Percentiles rank a stretch among this genome's conserved stretches.
Conservation (phyloP, 2,329 filamentous ascomycete species). For the Paecilomyces fulvus region DNA sequence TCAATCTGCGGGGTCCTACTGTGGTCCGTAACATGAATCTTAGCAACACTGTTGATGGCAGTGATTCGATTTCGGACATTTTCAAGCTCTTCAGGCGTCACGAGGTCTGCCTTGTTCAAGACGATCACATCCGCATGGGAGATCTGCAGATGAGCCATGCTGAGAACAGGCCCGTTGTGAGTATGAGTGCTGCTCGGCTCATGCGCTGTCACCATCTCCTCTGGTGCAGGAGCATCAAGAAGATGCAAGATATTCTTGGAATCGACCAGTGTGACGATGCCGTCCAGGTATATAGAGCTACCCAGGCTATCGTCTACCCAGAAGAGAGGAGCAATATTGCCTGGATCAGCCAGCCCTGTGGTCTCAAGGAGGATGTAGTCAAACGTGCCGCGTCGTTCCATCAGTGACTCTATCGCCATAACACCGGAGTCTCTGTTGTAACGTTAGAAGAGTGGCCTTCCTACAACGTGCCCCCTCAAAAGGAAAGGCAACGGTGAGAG, state of each 20-base stretch:
- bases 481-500: not conserved
- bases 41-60: conserved; percentile 85
- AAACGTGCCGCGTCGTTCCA: conserved; percentile 87
- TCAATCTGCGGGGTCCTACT: conserved; percentile 75
- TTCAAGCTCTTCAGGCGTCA: conserved; percentile 60
- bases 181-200: conserved; percentile 9
- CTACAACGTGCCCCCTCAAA: not conserved
- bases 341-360: conserved; percentile 87
- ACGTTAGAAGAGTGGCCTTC: not conserved
- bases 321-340: conserved; percentile 90
- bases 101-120: conserved; percentile 87
- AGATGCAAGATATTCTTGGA: conserved; percentile 82
- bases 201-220: conserved; percentile 38
- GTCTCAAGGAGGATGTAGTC: conserved; percentile 98
- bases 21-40: conserved; percentile 70
- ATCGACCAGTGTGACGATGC: conserved; percentile 91
- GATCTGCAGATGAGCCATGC: conserved; percentile 91
- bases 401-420: conserved; percentile 87
- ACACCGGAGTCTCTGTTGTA: conserved; percentile 71
- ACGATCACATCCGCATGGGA: conserved; percentile 94
- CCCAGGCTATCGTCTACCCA: conserved; percentile 96
- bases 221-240: conserved; percentile 57
- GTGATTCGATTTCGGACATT: conserved; percentile 61
- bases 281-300: conserved; percentile 92
- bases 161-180: conserved; percentile 61